Conservation (phyloP, 2,329 filamentous ascomycete genomes). For the Pseudogymnoascus sp. region DNA sequence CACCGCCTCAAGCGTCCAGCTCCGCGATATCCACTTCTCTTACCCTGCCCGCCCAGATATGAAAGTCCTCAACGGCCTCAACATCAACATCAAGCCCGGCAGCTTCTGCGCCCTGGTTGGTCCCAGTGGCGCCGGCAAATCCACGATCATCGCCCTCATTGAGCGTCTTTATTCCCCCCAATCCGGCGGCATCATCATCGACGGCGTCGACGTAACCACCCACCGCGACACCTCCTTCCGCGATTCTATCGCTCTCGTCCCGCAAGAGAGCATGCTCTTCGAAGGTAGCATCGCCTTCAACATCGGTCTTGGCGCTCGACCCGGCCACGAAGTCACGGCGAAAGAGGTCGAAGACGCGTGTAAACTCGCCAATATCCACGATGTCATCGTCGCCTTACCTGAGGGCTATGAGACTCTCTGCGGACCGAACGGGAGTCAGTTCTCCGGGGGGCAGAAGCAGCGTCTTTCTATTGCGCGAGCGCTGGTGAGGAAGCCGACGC, state of each 20-base stretch:
- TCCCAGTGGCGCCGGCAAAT: constrained; percentile 59
- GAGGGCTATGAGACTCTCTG: constrained; percentile 58
- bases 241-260: constrained; percentile 46
- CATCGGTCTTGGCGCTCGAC: constrained; percentile 45
- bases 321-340: constrained; percentile 42
- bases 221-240: constrained; percentile 39
- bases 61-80: constrained; percentile 48
- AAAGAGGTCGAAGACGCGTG: constrained; percentile 60
- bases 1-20: constrained; percentile 40
- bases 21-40: constrained; percentile 53
- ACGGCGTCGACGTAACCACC: constrained; percentile 35
- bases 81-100: constrained; percentile 47
- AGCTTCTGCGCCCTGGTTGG: constrained; percentile 58
- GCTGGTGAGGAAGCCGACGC: constrained; percentile 59
- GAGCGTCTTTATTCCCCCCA: constrained; percentile 41
- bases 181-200: constrained; percentile 18
- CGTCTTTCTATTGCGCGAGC: constrained; percentile 71
- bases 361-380: constrained; percentile 60
- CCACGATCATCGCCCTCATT: constrained; percentile 51
- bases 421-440: constrained; percentile 61
- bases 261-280: constrained; percentile 51
- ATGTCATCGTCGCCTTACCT: constrained; percentile 54
- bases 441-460: constrained; percentile 75
- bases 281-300: constrained; percentile 50
- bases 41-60: constrained; percentile 56